These are phyloP conservation scores for Epichloe amarillans DNA, from an alignment of 2,329 filamentous ascomycete species.

Conservation along the genomic window DNA sequence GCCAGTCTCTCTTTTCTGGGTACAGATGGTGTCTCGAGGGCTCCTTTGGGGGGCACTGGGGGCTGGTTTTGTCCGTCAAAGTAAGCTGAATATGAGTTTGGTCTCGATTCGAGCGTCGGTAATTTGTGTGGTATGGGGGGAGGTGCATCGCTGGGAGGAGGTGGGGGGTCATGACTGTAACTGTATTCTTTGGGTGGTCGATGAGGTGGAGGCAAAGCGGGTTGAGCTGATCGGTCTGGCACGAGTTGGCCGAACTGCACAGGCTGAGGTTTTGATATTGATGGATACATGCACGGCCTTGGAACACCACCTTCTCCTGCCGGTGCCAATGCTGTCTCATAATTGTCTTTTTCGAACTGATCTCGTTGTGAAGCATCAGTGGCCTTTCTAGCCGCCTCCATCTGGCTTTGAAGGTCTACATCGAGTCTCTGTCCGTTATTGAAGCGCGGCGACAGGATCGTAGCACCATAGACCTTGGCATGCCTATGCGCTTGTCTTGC, in stretches of 20 bases:
- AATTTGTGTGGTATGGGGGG: conserved; percentile 20
- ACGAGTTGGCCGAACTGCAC: conserved; percentile 27
- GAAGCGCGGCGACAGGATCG: conserved; percentile 1
- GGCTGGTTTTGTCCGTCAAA: conserved; percentile 6
- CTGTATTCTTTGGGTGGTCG: conserved; percentile 19
- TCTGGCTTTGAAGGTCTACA: conserved; percentile 34
- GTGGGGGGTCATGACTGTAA: conserved; percentile 2
- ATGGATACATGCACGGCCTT: conserved; percentile 40
- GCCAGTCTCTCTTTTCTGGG: conserved; percentile 50
- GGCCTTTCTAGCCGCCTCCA: conserved; percentile 36
- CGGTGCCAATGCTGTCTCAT: conserved; percentile 10
- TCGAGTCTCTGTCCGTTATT: conserved; percentile 19
- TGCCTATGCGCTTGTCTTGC: conserved; percentile 43
- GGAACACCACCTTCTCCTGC: conserved; percentile 12
- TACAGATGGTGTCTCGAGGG: conserved; percentile 12
- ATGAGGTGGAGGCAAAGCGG: conserved; percentile 16
- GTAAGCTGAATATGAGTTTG: conserved; percentile 4
- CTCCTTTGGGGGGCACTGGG: conserved; percentile 18
- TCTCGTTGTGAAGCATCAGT: conserved; percentile 20
- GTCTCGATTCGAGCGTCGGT: conserved; percentile 7
- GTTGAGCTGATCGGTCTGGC: conserved; percentile 7
- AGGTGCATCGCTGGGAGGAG: background rate
- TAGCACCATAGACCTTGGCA: conserved; percentile 17
- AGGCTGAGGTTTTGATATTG: conserved; percentile 37
- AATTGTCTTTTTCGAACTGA: background rate